Conservation (phyloP, 305 asterid genomes). For the Ruellia speciosa region DNA sequence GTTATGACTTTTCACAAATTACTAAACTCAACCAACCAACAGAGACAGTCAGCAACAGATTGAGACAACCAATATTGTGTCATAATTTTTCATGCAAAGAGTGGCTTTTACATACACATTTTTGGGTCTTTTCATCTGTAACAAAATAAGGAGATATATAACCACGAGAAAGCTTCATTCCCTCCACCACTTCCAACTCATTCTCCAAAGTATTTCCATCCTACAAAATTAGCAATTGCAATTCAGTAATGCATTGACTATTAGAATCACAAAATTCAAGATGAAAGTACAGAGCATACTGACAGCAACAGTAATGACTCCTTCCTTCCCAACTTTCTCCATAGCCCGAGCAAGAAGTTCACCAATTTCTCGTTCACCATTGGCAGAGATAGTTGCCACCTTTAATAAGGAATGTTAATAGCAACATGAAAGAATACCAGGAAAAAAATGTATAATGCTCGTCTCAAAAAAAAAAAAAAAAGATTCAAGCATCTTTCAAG, state of each 20-base stretch:
- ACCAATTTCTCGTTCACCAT: constrained; percentile 83
- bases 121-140: constrained; percentile 60
- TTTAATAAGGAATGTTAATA: constrained; percentile 30
- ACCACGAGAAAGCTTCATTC: constrained; percentile 89
- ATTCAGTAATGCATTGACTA: constrained; percentile 7
- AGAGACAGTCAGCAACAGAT: constrained; percentile 12
- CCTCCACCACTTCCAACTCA: constrained; percentile 92
- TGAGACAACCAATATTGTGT: not conserved
- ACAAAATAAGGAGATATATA: constrained; percentile 81
- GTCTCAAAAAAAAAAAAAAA: constrained; percentile 10
- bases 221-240: constrained; percentile 30
- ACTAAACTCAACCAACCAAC: constrained; percentile 7
- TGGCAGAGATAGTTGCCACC: constrained; percentile 88
- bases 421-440: constrained; percentile 9
- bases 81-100: not conserved
- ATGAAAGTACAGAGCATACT: constrained; percentile 29
- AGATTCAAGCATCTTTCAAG: not conserved
- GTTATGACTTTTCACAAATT: not conserved
- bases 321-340: constrained; percentile 96
- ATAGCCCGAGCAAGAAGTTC: constrained; percentile 78
- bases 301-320: constrained; percentile 73
- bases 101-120: constrained; percentile 52
- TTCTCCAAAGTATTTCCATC: constrained; percentile 73
- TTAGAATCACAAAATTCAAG: constrained; percentile 7
- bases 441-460: not conserved